phyloP scores from a whole-genome alignment of 345 rosid genomes.

The Eutrema yunnanense region DNA sequence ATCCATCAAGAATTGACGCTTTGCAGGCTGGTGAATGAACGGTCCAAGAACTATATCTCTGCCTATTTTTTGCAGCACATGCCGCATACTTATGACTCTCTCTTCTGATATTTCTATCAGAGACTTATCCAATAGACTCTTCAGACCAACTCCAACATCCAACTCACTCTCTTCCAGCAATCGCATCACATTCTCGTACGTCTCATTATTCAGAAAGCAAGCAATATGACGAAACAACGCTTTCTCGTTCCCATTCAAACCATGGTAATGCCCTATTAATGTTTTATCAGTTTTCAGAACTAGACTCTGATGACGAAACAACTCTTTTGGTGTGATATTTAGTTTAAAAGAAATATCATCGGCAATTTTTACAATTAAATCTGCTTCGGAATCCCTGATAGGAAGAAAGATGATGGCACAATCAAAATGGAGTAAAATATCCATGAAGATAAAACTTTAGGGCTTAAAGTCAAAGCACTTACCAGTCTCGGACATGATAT shows the following conservation, averaged over 20 bases:
- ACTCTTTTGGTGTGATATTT: neutral
- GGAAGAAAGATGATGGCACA: neutral
- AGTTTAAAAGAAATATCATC: neutral
- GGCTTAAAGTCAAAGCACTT: neutral
- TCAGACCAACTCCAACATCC: neutral
- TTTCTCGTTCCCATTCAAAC: neutral
- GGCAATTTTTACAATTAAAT: neutral
- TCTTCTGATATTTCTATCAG: neutral
- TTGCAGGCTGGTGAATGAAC: neutral
- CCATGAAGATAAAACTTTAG: neutral
- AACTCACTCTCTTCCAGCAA: neutral
- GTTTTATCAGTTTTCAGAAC: neutral
- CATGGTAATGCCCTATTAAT: neutral
- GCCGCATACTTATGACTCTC: too few species aligned
- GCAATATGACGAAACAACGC: neutral
- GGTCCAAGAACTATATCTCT: neutral
- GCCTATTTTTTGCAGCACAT: too few species aligned
- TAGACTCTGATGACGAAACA: too few species aligned
- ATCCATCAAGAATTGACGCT: neutral
- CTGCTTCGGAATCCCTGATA: neutral
- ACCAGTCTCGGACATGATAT: neutral
- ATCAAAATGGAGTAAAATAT: neutral
- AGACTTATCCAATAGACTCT: neutral
- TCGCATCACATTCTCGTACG: neutral
- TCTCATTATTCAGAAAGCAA: neutral